Conservation (phyloP, 2,329 filamentous ascomycete species). For the Ophiostoma quercus region DNA sequence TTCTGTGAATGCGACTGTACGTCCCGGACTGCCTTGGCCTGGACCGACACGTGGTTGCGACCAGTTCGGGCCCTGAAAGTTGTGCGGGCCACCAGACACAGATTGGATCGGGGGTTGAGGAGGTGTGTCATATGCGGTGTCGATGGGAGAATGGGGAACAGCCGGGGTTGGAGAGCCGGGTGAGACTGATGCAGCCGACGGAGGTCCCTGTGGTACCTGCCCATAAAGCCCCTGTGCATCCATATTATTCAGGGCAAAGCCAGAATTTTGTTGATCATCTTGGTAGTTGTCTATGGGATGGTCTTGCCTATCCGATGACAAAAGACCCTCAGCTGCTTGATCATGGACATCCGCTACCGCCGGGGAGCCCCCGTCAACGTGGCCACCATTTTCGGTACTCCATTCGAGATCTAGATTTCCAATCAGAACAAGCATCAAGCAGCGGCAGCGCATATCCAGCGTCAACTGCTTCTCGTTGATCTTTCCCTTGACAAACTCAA, state of each 20-base stretch:
- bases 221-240: background rate
- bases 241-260: background rate
- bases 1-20: background rate
- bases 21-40: background rate
- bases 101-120: background rate
- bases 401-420: constrained; percentile 32
- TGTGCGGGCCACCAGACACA: background rate
- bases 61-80: background rate
- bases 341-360: background rate
- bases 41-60: background rate
- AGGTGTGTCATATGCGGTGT: background rate
- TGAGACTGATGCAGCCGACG: background rate
- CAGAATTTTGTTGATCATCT: background rate
- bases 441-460: constrained; percentile 29
- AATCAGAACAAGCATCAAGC: constrained; percentile 32
- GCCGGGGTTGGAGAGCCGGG: background rate
- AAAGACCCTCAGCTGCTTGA: background rate
- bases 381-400: constrained; percentile 23
- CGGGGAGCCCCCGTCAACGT: constrained; percentile 17
- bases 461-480: constrained; percentile 23
- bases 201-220: background rate
- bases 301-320: background rate
- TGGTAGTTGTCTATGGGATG: background rate
- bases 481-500: constrained; percentile 20
- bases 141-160: background rate